Base-by-base conservation (phyloP, 805 yeast genomes). In the Metschnikowia drakensbergensis region DNA sequence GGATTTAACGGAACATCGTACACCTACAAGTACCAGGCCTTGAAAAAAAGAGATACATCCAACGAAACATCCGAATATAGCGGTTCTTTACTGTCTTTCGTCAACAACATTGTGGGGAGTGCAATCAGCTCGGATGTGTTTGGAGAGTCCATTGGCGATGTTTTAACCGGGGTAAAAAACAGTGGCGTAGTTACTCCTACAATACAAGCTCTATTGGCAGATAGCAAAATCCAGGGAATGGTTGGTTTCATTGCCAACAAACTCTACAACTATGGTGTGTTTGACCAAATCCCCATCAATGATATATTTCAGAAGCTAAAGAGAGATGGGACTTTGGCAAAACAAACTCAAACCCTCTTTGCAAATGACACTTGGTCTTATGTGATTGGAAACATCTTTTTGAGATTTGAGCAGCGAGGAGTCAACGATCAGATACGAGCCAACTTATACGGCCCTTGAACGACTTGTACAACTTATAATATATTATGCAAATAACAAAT, bases 61-160 rank as follows among this genome's bases (percentile, higher is more conserved):
- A 41, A 49, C 9, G 46, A 30, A 23, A 42, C 34, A 26, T 51
- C 50, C 30, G 44, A 53, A 17, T 61, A 57, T 45, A 44, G 54
- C 9, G 76, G 77, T 5, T 61, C 72, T 5, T 66, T 72, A 2
- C 51, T 52, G 37, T 49, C 58, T 3, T 71, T 72, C 46, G 22
- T 69, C 27, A 63, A 59, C 46, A 71, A 71, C 47, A 23, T 70
- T 11, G 47, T 65, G 3, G 59, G 62, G 29, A 54, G 60, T 11
- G 62, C 65, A 10, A 23, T 65, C 10, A 47, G 51, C 11, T 60
- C 66, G 2, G 51, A 58, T 9, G 36, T 65, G 1, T 54, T 62
- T 4, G 48, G 54, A 3, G 51, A 53, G 2, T 58, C 68, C 17
- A 37, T 65, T 22, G 49, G 52, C 9, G 54, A 62, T 11, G 49